phyloP scores from a whole-genome alignment of 805 yeast species.

The Jamesozyma hellenica region DNA sequence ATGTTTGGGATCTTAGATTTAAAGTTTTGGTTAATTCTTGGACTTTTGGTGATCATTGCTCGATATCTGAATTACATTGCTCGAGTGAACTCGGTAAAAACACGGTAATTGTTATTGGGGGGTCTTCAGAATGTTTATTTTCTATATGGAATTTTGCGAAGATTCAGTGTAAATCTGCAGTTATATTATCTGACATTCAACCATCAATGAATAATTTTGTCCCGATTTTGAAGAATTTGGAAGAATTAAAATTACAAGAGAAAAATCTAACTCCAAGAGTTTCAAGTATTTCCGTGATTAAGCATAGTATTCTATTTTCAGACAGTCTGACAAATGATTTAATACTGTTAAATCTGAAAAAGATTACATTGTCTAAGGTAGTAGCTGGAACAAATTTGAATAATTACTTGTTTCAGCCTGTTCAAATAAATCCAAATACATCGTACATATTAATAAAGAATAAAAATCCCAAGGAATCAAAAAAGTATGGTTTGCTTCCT shows the following conservation, averaged over 20 bases:
- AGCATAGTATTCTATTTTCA: conserved; percentile 12
- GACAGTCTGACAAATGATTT: conserved; percentile 13
- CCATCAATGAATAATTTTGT: conserved; percentile 16
- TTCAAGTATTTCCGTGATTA: conserved; percentile 5
- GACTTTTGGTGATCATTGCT: conserved; percentile 41
- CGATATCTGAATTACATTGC: conserved; percentile 39
- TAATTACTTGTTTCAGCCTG: conserved; percentile 4
- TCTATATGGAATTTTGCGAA: conserved; percentile 69
- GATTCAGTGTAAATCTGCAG: conserved; percentile 43
- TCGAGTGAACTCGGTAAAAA: conserved; percentile 23
- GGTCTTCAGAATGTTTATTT: conserved; percentile 47
- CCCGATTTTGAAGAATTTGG: conserved; percentile 9
- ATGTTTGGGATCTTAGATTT: conserved; percentile 76
- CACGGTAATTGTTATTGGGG: conserved; percentile 52
- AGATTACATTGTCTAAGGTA: conserved; percentile 7
- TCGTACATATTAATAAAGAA: conserved; percentile 9
- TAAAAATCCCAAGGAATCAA: neutral
- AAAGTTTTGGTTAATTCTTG: conserved; percentile 49
- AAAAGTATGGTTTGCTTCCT: too few species aligned
- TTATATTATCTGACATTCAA: conserved; percentile 19
- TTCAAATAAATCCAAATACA: conserved; percentile 17
- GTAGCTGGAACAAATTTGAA: conserved; percentile 5
- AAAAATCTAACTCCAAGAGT: neutral
- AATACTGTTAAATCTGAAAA: conserved; percentile 11
- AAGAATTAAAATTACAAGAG: conserved; percentile 3